Evolutionary conservation across 2,329 filamentous ascomycete genomes (phyloP), one percentile per base, ranked within the genome.

Genomic region (Trichoderma sp.): DNA sequence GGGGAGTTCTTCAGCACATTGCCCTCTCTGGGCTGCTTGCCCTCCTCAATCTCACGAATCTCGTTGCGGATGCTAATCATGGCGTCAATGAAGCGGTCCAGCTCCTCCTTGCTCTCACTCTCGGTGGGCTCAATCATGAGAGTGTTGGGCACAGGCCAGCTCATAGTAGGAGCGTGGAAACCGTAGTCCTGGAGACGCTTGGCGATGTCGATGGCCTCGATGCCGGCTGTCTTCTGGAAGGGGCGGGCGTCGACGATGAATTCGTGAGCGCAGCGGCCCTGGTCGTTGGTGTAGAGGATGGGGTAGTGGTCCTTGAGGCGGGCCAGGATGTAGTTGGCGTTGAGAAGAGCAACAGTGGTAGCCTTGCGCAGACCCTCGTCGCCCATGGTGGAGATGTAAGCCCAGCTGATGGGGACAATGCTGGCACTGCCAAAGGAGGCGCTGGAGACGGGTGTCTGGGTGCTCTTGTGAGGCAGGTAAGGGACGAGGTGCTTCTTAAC

Each of bases 51-150:
- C 69, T 93, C 93, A 38, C 90, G 89, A 80, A 98, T 98, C 85
- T 98, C 96, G 76, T 90, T 85, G 21, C 96, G 91, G 82, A 98
- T 98, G 74, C 91, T 91, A 80, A 98, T 94, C 59, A 98, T 87
- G 0, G 96, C 95, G 78, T 98, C 93, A 77, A 95, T 94, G 88
- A 98, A 98, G 27, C 96, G 93, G 84, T 98, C 96, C 2, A 98
- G 90, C 87, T 98, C 96, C 77, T 93, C 93, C 84, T 97, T 95
- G 85, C 91, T 94, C 87, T 98, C 96, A 16, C 93, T 95, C 86
- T 98, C 96, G 0, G 96, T 98, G 2, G 96, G 96, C 87, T 98
- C 96, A 79, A 98, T 97, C 96, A 98, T 98, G 62, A 98, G 91
- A 1, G 96, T 98, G 85, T 97, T 97, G 71, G 94, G 90, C 2